These are phyloP conservation scores for Solanum verrucosum DNA, from an alignment of 257 asterid species.

Conservation along the genomic window DNA sequence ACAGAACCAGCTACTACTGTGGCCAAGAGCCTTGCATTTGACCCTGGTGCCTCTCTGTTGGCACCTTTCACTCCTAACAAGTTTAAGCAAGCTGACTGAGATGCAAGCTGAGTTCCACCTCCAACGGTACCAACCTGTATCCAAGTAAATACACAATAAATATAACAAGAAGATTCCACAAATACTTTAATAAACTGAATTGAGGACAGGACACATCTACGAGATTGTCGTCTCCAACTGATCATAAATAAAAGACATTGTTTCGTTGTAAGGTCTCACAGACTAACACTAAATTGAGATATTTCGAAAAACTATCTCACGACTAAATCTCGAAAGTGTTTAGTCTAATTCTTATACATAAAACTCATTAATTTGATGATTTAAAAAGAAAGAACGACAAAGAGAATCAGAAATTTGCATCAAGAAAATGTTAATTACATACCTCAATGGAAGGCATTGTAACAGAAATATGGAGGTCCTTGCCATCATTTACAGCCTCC, in stretches of 20 bases:
- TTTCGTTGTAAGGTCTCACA: not conserved
- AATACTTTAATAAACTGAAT: not conserved
- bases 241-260: not conserved
- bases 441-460: conserved; percentile 59
- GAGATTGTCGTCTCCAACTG: not conserved
- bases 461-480: conserved; percentile 43
- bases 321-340: not conserved
- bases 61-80: conserved; percentile 47
- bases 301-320: not conserved
- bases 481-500: conserved; percentile 41
- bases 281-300: not conserved
- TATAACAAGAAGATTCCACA: not conserved
- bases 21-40: conserved; percentile 38
- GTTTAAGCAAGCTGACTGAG: conserved; percentile 45
- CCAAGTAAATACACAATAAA: not conserved
- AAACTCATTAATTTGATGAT: not conserved
- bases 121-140: conserved; percentile 45
- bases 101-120: conserved; percentile 45
- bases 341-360: not conserved
- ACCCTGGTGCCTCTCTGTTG: conserved; percentile 30
- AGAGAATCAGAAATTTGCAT: not conserved
- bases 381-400: not conserved
- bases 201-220: not conserved
- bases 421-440: not conserved
- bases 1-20: conserved; percentile 43